Conservation (phyloP, 2,329 filamentous ascomycete genomes). For the Ophiostoma australiae region DNA sequence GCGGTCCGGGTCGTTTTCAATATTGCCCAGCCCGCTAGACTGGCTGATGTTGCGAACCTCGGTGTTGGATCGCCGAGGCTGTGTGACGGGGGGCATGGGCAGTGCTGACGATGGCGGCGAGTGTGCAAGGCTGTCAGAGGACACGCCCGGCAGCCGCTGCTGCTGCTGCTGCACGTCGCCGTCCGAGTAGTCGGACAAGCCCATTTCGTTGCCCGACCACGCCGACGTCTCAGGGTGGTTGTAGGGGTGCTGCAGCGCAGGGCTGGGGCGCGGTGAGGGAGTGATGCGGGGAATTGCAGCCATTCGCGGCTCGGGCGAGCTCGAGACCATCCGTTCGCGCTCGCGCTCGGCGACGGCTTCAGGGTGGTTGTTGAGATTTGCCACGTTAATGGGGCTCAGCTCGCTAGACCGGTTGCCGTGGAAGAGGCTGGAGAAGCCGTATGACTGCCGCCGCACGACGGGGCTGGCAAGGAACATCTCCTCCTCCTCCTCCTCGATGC, state of each 20-base stretch:
- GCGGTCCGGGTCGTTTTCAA: slow-evolving; percentile 66
- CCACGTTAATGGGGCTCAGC: slow-evolving; percentile 19
- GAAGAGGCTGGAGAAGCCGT: slow-evolving; percentile 29
- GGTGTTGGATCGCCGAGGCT: slow-evolving; percentile 14
- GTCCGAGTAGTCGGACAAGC: slow-evolving; percentile 85
- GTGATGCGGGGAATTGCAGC: not conserved
- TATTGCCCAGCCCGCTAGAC: slow-evolving; percentile 47
- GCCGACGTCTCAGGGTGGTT: slow-evolving; percentile 58
- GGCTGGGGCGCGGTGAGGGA: not conserved
- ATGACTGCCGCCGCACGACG: slow-evolving; percentile 47
- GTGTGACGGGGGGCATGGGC: slow-evolving; percentile 13
- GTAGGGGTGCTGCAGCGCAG: slow-evolving; percentile 20
- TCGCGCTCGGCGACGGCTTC: slow-evolving; percentile 29
- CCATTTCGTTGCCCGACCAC: slow-evolving; percentile 59
- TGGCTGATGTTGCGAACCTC: slow-evolving; percentile 53
- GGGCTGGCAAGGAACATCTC: slow-evolving; percentile 72
- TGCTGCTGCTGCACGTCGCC: slow-evolving; percentile 42
- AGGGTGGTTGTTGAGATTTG: slow-evolving; percentile 23
- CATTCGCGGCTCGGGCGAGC: slow-evolving; percentile 57
- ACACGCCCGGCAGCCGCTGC: slow-evolving; percentile 43
- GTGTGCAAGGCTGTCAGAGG: slow-evolving; percentile 47
- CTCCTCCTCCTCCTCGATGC: slow-evolving; percentile 83
- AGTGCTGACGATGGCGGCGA: slow-evolving; percentile 31
- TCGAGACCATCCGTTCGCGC: slow-evolving; percentile 47
- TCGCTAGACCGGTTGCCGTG: slow-evolving; percentile 16